Percentiles rank a stretch among this genome's conserved stretches.
These are phyloP conservation scores for Theileria luwenshuni DNA, from an alignment of 169 alveolate genomes.

Conservation along the genomic window DNA sequence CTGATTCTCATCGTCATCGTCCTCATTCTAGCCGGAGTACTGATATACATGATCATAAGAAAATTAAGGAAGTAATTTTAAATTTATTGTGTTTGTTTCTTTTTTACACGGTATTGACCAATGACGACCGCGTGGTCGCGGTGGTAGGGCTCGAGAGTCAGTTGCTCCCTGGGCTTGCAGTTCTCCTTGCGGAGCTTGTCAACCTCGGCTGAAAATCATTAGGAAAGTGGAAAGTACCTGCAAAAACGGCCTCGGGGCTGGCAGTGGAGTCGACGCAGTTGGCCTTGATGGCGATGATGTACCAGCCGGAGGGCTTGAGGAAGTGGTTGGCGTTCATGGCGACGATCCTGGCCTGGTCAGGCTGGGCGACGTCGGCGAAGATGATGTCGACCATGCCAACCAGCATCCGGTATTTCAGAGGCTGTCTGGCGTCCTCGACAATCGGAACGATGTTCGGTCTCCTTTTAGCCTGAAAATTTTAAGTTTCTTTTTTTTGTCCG, in stretches of 20 bases:
- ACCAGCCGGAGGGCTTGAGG: constrained; percentile 97
- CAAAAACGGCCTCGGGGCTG: constrained; percentile 96
- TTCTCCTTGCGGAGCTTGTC: constrained; percentile 92
- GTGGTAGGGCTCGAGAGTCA: constrained; percentile 97
- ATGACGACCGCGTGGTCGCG: constrained; percentile 97
- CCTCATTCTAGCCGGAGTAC: constrained; percentile 28
- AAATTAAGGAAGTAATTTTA: background rate
- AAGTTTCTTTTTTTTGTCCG: background rate
- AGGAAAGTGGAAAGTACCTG: constrained; percentile 72
- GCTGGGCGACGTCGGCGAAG: constrained; percentile 98
- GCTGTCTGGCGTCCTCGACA: constrained; percentile 99
- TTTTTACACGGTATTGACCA: constrained; percentile 92
- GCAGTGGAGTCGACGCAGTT: constrained; percentile 98
- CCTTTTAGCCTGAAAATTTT: constrained; percentile 86
- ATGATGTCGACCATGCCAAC: constrained; percentile 98
- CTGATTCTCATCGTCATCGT: constrained; percentile 29
- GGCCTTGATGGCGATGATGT: constrained; percentile 96
- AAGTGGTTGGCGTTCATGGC: constrained; percentile 94
- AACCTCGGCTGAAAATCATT: constrained; percentile 80
- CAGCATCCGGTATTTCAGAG: constrained; percentile 95
- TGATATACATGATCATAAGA: constrained; percentile 33
- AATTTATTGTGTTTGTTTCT: constrained; percentile 70
- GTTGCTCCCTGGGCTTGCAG: constrained; percentile 94
- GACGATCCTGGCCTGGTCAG: constrained; percentile 97
- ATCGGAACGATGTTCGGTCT: constrained; percentile 98